A percentile compares a stretch with the other conserved stretches of the same genome.
Conservation (phyloP, 1,284 basidiomycete species). For the Psilocybe mexicana region DNA sequence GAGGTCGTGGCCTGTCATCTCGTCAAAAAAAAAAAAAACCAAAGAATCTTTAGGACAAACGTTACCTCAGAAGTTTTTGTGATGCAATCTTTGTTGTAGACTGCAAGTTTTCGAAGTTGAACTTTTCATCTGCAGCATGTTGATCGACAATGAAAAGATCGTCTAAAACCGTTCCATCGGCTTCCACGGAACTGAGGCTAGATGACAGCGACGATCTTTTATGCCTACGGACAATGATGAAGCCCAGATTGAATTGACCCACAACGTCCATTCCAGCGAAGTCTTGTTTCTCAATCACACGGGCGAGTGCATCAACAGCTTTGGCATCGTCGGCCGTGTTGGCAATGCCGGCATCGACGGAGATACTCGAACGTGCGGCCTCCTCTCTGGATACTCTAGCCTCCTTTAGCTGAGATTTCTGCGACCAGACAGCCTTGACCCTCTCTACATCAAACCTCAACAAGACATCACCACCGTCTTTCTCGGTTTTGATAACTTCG, state of each 20-base stretch:
- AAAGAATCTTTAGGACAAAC: constrained; percentile 6
- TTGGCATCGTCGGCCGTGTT: constrained; percentile 57
- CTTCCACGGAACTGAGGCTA: not conserved
- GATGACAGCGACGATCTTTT: not conserved
- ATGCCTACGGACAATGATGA: constrained; percentile 81
- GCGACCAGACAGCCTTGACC: constrained; percentile 40
- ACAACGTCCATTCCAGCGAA: constrained; percentile 84
- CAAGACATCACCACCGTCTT: constrained; percentile 36
- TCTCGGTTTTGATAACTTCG: constrained; percentile 8
- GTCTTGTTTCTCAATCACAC: constrained; percentile 88
- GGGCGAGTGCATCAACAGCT: constrained; percentile 76
- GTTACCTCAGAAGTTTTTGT: constrained; percentile 81
- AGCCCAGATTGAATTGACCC: constrained; percentile 97
- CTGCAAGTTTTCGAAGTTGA: constrained; percentile 95
- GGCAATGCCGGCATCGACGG: constrained; percentile 58
- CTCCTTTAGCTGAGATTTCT: constrained; percentile 1
- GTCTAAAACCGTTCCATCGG: constrained; percentile 46
- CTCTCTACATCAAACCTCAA: constrained; percentile 48
- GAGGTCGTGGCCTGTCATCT: constrained; percentile 61
- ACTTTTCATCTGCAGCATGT: constrained; percentile 94
- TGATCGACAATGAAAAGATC: constrained; percentile 95
- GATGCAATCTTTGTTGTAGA: constrained; percentile 85
- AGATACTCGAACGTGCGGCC: constrained; percentile 9
- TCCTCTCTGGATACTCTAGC: not conserved
- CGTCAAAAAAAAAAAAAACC: constrained; percentile 3